A percentile compares a stretch with the other conserved stretches of the same genome.
These are phyloP conservation scores for Geoglossum cookeanum DNA, from an alignment of 2,329 filamentous ascomycete species.

Conservation along the genomic window DNA sequence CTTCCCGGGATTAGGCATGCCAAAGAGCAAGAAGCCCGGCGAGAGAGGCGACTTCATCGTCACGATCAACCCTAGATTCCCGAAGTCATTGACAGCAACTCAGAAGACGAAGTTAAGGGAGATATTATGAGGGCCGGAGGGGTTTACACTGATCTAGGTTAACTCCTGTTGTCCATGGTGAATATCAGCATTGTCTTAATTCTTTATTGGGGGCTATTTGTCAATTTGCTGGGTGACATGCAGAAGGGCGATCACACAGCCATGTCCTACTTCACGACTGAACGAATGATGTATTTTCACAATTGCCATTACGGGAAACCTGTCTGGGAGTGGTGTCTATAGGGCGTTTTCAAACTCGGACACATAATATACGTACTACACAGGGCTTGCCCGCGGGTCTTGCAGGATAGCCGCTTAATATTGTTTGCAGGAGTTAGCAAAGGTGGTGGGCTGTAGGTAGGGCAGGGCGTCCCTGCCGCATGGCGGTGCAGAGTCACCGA, in stretches of 20 bases:
- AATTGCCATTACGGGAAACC: not conserved
- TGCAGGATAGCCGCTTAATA: not conserved
- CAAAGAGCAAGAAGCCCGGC: conserved; percentile 71
- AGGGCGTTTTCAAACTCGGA: not conserved
- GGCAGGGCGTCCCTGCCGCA: too few relatives aligned
- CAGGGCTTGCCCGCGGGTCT: not conserved
- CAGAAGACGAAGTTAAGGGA: conserved; percentile 72
- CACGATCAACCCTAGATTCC: conserved; percentile 85
- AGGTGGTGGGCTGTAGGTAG: too few relatives aligned
- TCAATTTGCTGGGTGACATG: not conserved
- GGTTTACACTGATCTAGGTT: not conserved
- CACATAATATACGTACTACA: not conserved
- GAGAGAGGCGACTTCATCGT: conserved; percentile 77
- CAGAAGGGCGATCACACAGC: not conserved
- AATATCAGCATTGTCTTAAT: not conserved
- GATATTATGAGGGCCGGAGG: conserved; percentile 36
- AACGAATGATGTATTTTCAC: not conserved
- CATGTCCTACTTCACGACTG: not conserved
- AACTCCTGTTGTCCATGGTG: not conserved
- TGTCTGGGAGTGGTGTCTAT: not conserved
- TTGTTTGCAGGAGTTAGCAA: too few relatives aligned
- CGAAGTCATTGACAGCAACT: conserved; percentile 48
- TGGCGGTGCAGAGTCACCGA: too few relatives aligned
- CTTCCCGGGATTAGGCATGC: conserved; percentile 84
- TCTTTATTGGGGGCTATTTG: not conserved